Base-by-base conservation (phyloP, 169 alveolate species). In the Cryptosporidium andersoni region DNA sequence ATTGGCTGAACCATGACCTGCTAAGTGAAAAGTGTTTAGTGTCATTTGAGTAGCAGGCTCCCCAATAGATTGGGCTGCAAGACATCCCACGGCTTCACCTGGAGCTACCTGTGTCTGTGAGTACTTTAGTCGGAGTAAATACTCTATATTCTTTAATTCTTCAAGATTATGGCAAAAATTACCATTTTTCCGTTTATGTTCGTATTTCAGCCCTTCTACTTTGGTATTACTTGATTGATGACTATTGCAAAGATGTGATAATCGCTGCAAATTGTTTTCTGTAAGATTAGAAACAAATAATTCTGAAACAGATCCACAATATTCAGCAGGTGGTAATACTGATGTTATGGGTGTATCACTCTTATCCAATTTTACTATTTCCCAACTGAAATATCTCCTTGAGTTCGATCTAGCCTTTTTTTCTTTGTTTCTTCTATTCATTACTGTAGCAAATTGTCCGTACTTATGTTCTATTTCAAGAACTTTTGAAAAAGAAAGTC, bases 1-100 rank as follows among this genome's bases (percentile, higher is more conserved):
- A 92, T 98, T 98, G 39, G 97, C 99, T 9, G 99, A 99, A 12
- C 99, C 99, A 82, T 96, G 99, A 1, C 99, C 99, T 2, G 99
- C 99, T 89, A 98, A 94, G 94, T 98, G 99, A 95, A 98, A 98
- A 36, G 99, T 98, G 91, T 98, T 98, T 64, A 98, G 91, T 6
- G 99, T 98, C 99, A 98, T 97, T 91, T 98, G 99, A 34, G 99
- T 98, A 40, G 99, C 97, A 0, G 99, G 99, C 81, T 98, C 99
- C 39, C 99, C 99, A 49, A 98, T 96, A 42, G 98, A 94, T 81
- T 98, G 98, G 2, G 99, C 99, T 1, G 99, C 99, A 37, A 97
- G 67, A 58, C 97, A 95, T 1, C 99, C 99, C 7, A 98, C 99
- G 47, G 99, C 97, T 89, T 98, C 99, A 4, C 99, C 99, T 3